Base-by-base conservation (phyloP, 805 yeast genomes). In the Candida parachauliodes region DNA sequence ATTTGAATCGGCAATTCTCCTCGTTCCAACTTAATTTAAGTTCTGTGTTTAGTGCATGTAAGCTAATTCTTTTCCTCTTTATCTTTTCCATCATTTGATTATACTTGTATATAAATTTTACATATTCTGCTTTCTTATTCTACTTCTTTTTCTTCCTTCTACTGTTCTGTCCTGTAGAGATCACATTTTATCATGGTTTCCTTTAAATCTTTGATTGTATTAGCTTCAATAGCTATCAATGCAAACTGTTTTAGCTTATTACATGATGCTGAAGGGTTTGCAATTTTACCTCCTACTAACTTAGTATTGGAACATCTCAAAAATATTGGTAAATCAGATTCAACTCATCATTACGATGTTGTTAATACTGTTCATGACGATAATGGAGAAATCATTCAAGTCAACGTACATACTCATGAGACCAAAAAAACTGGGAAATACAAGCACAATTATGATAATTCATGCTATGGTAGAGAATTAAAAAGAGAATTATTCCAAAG, bases 231-330 rank as follows among this genome's bases (percentile, higher is more conserved):
- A 4, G 10, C 34, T 15, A 24, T 34, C 12, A 17, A 33, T 10
- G 21, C 31, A 4, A 10, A 26, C 5, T 34, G 34, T 20, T 37
- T 40, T n/a, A 32, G 20, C 25, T 38, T 39, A 16, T 34, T 42
- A 29, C 28, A 32, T 11, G 45, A 42, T 24, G 12, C 17, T 9
- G 34, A 35, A 19, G 45, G 45, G 11, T 38, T 25, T 26, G 37
- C 45, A 5, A 39, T 42, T 16, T 42, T 42, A 39, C 45, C 45
- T 9, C 45, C 45, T 12, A 42, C 45, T 12, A 32, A 38, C n/a
- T 33, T 42, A 16, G 45, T 42, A n/a, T 29, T 42, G n/a, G 27
- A 35, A 16, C 42, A 35, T 29, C 34, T 42, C 8, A 22, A 28
- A 32, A 26, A 23, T 12, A 22, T 36, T 20, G 40, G 34, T 24